Evolutionary conservation across 169 alveolate genomes (phyloP).

Genomic region (Eimeria brunetti): DNA sequence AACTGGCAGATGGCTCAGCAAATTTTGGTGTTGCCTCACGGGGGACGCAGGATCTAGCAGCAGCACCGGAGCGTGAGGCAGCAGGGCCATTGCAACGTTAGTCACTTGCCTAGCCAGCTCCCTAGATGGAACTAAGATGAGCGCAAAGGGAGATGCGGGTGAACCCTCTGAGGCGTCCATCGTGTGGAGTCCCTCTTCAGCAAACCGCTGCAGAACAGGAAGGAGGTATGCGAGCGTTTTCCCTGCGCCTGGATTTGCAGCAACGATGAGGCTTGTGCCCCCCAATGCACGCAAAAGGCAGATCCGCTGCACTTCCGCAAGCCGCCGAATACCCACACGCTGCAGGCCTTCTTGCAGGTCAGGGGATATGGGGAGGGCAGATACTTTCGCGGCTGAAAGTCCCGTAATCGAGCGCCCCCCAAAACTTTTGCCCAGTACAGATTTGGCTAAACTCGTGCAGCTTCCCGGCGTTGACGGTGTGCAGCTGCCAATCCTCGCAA

Average conservation of each 20-base stretch:
- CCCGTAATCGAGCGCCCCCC: conserved; percentile 19
- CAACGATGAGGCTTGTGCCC: conserved; percentile 71
- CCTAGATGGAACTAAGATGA: conserved; percentile 48
- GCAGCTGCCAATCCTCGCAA: background rate
- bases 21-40: conserved; percentile 38
- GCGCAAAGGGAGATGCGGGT: conserved; percentile 21
- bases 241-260: conserved; percentile 96
- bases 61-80: conserved; percentile 63
- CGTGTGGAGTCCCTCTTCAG: background rate
- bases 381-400: conserved; percentile 51
- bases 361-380: conserved; percentile 51
- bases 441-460: background rate
- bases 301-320: conserved; percentile 53
- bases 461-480: background rate
- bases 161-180: background rate
- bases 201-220: conserved; percentile 86
- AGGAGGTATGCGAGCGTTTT: conserved; percentile 94
- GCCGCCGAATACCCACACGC: conserved; percentile 43
- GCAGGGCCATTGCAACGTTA: conserved; percentile 49
- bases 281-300: conserved; percentile 66
- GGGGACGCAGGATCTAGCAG: conserved; percentile 59
- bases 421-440: background rate
- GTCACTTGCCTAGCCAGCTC: conserved; percentile 74
- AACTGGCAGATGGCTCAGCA: conserved; percentile 25
- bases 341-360: conserved; percentile 52